phyloP scores from a whole-genome alignment of 1,139 yeast genomes.

The Hemisphaericaspora lyxosophila region DNA sequence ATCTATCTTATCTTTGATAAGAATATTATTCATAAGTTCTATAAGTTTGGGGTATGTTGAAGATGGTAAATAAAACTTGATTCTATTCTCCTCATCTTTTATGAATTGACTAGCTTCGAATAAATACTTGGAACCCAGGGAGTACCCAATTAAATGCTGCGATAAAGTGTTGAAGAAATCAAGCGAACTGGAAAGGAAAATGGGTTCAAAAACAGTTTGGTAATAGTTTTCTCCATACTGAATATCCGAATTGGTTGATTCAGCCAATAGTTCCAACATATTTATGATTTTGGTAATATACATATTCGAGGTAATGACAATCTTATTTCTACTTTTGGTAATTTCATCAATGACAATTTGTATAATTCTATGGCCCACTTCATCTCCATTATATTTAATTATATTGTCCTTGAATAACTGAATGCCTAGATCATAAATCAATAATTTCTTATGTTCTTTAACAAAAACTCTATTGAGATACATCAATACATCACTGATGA shows the following conservation, averaged over 20 bases:
- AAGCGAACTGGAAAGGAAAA: conserved; percentile 54
- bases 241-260: conserved; percentile 40
- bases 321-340: conserved; percentile 58
- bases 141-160: conserved; percentile 37
- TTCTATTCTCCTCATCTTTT: conserved; percentile 58
- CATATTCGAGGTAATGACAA: conserved; percentile 55
- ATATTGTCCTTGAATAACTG: conserved; percentile 51
- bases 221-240: conserved; percentile 56
- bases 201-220: conserved; percentile 65
- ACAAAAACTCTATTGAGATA: conserved; percentile 85
- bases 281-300: conserved; percentile 59
- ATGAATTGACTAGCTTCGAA: conserved; percentile 53
- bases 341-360: conserved; percentile 57
- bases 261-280: conserved; percentile 63
- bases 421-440: conserved; percentile 76
- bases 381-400: conserved; percentile 41
- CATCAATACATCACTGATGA: conserved; percentile 84
- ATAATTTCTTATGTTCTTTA: conserved; percentile 63
- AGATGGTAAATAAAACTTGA: conserved; percentile 54
- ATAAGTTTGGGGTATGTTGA: conserved; percentile 54
- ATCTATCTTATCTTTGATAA: conserved; percentile 61
- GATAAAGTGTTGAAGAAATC: conserved; percentile 54
- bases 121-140: conserved; percentile 53
- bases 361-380: conserved; percentile 53
- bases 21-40: conserved; percentile 58